These are phyloP conservation scores for Copromyces sp. DNA, from an alignment of 495 filamentous ascomycete species.

Conservation along the genomic window DNA sequence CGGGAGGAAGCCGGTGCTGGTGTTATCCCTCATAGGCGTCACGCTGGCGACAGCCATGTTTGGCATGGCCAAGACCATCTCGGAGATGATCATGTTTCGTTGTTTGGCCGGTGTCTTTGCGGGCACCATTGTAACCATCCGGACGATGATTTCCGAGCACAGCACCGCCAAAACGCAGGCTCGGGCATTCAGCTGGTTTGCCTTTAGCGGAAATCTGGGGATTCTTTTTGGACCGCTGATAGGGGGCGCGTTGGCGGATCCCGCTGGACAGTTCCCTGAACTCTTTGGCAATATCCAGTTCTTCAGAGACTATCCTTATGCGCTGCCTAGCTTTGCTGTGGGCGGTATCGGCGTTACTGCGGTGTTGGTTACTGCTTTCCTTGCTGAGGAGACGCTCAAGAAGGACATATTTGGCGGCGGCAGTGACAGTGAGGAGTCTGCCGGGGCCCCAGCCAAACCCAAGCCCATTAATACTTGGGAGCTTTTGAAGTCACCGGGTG, in stretches of 20 bases:
- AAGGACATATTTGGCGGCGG: constrained; percentile 2
- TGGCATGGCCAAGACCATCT: constrained; percentile 47
- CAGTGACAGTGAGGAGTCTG: constrained; percentile 15
- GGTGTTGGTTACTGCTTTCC: constrained; percentile 36
- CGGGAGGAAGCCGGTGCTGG: constrained; percentile 58
- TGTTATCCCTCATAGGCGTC: constrained; percentile 50
- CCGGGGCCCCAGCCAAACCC: constrained; percentile 12
- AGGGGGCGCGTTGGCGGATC: constrained; percentile 53
- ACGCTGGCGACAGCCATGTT: constrained; percentile 48
- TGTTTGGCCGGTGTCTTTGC: constrained; percentile 59
- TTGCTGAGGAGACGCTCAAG: constrained; percentile 45
- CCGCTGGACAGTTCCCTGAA: constrained; percentile 44
- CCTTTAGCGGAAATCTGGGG: constrained; percentile 58
- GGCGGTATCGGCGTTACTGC: constrained; percentile 40
- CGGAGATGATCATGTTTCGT: constrained; percentile 57
- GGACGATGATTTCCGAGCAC: constrained; percentile 62
- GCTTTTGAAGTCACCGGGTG: constrained; percentile 50
- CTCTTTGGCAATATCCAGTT: constrained; percentile 45
- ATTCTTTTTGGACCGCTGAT: constrained; percentile 57
- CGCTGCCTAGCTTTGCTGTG: constrained; percentile 46
- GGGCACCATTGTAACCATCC: constrained; percentile 57
- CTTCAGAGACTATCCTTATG: constrained; percentile 54
- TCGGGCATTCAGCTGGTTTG: constrained; percentile 60
- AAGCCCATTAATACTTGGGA: constrained; percentile 36
- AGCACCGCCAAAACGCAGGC: constrained; percentile 57